phyloP scores from a whole-genome alignment of 2,329 filamentous ascomycete species.

The Dendrostoma leiphaemia region DNA sequence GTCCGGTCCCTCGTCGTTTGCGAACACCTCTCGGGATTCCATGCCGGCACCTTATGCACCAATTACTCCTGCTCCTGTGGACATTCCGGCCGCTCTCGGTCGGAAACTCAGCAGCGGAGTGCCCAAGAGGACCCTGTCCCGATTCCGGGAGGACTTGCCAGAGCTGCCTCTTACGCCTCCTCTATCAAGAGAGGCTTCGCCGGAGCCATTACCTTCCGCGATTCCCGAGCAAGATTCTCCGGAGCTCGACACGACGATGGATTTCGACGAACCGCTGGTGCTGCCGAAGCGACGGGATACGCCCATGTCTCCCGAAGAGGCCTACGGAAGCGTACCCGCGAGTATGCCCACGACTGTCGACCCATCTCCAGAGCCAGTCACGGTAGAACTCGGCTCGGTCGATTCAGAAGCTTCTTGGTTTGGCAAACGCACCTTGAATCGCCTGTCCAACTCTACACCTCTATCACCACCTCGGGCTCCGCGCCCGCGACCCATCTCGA shows the following conservation, averaged over 20 bases:
- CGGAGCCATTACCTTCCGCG: constrained; percentile 49
- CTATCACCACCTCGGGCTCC: constrained; percentile 28
- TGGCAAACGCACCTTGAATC: constrained; percentile 35
- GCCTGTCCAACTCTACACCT: constrained; percentile 33
- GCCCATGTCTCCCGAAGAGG: constrained; percentile 18
- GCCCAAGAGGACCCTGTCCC: constrained; percentile 80
- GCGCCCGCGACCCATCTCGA: constrained; percentile 34
- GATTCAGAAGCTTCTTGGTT: constrained; percentile 97
- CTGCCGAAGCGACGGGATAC: constrained; percentile 23
- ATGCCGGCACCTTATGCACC: constrained; percentile 53
- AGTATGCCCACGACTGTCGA: constrained; percentile 27
- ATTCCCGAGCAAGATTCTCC: constrained; percentile 22
- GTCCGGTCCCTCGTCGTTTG: constrained; percentile 73
- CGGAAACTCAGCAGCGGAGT: constrained; percentile 41
- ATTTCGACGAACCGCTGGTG: constrained; percentile 27
- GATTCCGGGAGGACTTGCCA: constrained; percentile 88
- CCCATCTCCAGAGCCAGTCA: constrained; percentile 60
- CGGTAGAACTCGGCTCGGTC: constrained; percentile 87
- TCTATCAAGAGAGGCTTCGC: constrained; percentile 76
- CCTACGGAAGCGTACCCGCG: background rate
- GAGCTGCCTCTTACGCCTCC: constrained; percentile 85
- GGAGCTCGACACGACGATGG: constrained; percentile 12
- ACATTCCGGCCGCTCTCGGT: constrained; percentile 29
- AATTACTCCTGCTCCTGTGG: constrained; percentile 10
- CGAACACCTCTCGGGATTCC: constrained; percentile 87